Evolutionary conservation across 768 basidiomycete genomes (phyloP), one percentile per base, ranked within the genome.

Genomic region (Lactarius quietus): DNA sequence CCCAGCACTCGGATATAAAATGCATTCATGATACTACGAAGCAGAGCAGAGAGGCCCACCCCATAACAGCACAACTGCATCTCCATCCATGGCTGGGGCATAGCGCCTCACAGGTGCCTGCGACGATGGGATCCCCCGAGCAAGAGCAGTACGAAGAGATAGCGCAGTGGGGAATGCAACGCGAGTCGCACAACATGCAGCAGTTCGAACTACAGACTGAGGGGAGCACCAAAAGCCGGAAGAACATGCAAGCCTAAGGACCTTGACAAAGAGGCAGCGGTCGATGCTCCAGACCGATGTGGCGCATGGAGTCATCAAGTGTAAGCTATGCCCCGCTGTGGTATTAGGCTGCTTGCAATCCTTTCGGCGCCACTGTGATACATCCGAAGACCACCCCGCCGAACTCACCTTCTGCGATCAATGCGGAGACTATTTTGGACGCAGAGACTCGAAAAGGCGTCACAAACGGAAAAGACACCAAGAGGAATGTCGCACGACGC

Each of bases 1-100:
- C 33, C 61, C 55, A 26, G 1, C n/a, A n/a, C n/a, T n/a, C 3
- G 0, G 17, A 31, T 17, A 1, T 14, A 28, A 3, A 4, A 12
- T 8, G 23, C 18, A 56, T 18, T n/a, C 41, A 33, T 35, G 33
- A 28, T 12, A 35, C 43, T 6, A 18, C 26, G 18, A 18, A 26
- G 43, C 33, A 17, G 61, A 48, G 61, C 61, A 20, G 61, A 48
- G 43, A 48, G 26, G 43, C 61, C 55, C 61, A 43, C 61, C 0
- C 33, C 41, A 31, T 3, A 8, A 56, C 26, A 7, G 33, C 41
- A 2, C 41, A 57, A 33, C 0, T 63, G 23, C n/a, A 57, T 29
- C 56, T 38, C 26, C 20, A 23, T 14, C 15, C 7, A 6, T 17
- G 31, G 17, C 1, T 3, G 56, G 62, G 62, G 7, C 48, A 45